Percentiles rank a stretch among this genome's conserved stretches.
Evolutionary conservation across 495 filamentous ascomycete genomes (phyloP).

Genomic region (Aspergillus steynii): DNA sequence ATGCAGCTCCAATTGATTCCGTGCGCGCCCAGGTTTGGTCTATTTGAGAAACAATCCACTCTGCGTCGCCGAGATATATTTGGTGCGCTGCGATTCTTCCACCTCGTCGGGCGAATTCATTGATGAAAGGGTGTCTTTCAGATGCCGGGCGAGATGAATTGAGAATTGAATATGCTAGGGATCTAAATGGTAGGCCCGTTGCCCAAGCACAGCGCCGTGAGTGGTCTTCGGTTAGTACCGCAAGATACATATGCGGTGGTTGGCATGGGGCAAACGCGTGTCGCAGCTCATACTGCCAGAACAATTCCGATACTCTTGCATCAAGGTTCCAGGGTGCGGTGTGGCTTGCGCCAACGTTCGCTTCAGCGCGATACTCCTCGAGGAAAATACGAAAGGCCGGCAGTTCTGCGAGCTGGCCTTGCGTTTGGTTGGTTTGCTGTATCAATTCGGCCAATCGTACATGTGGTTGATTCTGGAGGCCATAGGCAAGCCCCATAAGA

Average conservation of each 20-base stretch:
- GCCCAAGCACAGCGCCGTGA: conserved; percentile 64
- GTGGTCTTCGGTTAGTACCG: conserved; percentile 58
- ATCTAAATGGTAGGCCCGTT: conserved; percentile 50
- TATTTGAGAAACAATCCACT: conserved; percentile 19
- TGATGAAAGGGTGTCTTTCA: conserved; percentile 25
- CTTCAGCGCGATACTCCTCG: conserved; percentile 36
- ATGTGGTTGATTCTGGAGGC: conserved; percentile 28
- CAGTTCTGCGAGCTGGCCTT: conserved; percentile 9
- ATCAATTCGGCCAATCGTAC: conserved; percentile 33
- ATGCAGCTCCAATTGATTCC: conserved; percentile 13
- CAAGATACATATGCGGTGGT: conserved; percentile 54
- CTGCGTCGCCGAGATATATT: conserved; percentile 23
- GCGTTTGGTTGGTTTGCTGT: conserved; percentile 25
- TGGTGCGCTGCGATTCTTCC: conserved; percentile 35
- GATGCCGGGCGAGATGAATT: conserved; percentile 34
- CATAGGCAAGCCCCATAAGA: conserved; percentile 38
- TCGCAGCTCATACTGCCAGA: conserved; percentile 32
- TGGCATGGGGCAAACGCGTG: conserved; percentile 12
- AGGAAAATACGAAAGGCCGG: conserved; percentile 43
- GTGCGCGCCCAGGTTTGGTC: conserved; percentile 19
- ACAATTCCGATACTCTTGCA: conserved; percentile 37
- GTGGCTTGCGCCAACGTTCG: neutral
- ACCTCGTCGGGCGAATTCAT: conserved; percentile 52
- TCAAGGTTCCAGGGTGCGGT: conserved; percentile 21
- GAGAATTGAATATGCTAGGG: conserved; percentile 60